phyloP scores from a whole-genome alignment of 2,329 filamentous ascomycete species.

The Penicillium sp. region DNA sequence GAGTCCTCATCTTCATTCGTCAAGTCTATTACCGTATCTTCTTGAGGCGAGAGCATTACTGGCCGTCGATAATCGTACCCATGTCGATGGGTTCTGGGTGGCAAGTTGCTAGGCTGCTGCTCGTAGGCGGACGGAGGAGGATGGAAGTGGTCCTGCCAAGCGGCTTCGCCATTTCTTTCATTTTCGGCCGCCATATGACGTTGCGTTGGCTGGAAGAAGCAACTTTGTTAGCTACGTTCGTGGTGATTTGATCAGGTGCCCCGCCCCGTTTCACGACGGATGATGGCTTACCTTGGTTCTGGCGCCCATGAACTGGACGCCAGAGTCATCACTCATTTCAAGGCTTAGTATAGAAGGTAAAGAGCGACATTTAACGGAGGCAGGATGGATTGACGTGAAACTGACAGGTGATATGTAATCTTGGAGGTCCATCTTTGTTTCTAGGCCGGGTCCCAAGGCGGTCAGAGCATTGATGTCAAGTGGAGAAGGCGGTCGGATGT shows the following conservation, averaged over 20 bases:
- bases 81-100: constrained; percentile 46
- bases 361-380: not conserved
- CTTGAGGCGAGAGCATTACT: constrained; percentile 32
- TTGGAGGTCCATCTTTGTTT: constrained; percentile 7
- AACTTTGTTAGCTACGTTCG: constrained; percentile 16
- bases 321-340: constrained; percentile 39
- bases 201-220: constrained; percentile 31
- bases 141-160: constrained; percentile 29
- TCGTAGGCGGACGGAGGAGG: constrained; percentile 21
- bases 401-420: constrained; percentile 2
- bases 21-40: constrained; percentile 45
- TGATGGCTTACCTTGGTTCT: constrained; percentile 38
- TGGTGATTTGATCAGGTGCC: constrained; percentile 17
- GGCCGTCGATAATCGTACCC: constrained; percentile 55
- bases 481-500: not conserved
- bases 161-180: constrained; percentile 23
- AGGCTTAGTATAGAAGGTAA: not conserved
- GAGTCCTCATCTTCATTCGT: constrained; percentile 45
- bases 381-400: constrained; percentile 3
- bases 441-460: constrained; percentile 9
- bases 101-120: constrained; percentile 27
- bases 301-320: constrained; percentile 37
- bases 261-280: constrained; percentile 22
- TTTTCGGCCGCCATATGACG: constrained; percentile 37
- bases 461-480: not conserved